Conservation (phyloP, 1,139 yeast species). For the Blastobotrys apis region DNA sequence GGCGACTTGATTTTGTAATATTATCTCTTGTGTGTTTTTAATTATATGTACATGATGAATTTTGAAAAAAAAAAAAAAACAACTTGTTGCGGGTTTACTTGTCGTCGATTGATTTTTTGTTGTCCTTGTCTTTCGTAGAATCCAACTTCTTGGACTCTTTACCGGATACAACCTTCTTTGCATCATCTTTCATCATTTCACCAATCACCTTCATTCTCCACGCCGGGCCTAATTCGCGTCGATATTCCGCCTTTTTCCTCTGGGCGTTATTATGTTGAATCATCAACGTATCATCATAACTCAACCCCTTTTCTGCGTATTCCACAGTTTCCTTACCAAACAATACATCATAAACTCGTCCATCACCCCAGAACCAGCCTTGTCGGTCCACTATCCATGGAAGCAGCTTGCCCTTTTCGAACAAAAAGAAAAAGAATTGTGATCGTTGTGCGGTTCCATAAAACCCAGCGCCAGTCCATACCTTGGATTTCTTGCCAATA, state of each 20-base stretch:
- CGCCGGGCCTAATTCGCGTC: conserved; percentile 38
- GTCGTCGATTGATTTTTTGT: background rate
- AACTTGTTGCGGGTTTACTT: background rate
- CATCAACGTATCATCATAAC: conserved; percentile 51
- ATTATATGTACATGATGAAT: conserved; percentile 1
- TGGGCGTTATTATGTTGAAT: conserved; percentile 31
- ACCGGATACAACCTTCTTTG: conserved; percentile 21
- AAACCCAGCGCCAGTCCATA: conserved; percentile 83
- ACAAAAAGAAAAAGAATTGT: conserved; percentile 67
- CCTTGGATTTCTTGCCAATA: conserved; percentile 59
- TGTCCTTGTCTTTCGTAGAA: background rate
- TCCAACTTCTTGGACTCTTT: no score
- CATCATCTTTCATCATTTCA: conserved; percentile 35
- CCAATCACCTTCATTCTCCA: conserved; percentile 37
- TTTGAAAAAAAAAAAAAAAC: no score
- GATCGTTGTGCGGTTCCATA: conserved; percentile 78
- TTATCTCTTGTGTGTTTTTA: background rate
- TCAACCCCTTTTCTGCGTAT: conserved; percentile 71
- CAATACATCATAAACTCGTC: conserved; percentile 72
- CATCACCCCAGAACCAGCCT: conserved; percentile 92
- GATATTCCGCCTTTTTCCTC: conserved; percentile 32
- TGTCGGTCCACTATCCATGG: conserved; percentile 81
- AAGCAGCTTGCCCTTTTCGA: conserved; percentile 50
- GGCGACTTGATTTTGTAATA: conserved; percentile 24
- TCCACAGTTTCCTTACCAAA: conserved; percentile 75